A percentile compares a stretch with the other conserved stretches of the same genome.
Evolutionary conservation across 2,329 filamentous ascomycete genomes (phyloP).

Genomic region (Paraphaeosphaeria minitans): DNA sequence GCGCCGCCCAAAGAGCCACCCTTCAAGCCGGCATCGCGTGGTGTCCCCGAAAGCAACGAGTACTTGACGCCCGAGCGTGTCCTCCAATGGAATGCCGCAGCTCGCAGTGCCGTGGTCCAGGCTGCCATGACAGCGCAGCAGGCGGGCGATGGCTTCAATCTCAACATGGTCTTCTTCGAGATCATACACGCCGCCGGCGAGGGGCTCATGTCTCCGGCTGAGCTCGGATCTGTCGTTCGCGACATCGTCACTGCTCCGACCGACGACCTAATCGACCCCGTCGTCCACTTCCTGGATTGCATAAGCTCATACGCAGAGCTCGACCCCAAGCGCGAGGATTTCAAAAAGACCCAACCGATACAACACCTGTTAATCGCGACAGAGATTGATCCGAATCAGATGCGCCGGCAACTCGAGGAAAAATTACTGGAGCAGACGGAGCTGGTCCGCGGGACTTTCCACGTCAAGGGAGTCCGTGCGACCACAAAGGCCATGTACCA

Average conservation of each 20-base stretch:
- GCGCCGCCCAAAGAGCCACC: constrained; percentile 45
- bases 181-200: constrained; percentile 77
- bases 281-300: constrained; percentile 78
- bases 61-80: constrained; percentile 74
- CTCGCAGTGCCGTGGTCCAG: constrained; percentile 70
- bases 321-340: constrained; percentile 54
- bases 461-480: constrained; percentile 81
- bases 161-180: constrained; percentile 82
- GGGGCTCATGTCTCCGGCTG: constrained; percentile 66
- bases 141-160: constrained; percentile 69
- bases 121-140: constrained; percentile 67
- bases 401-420: constrained; percentile 84
- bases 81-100: constrained; percentile 68
- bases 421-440: constrained; percentile 75
- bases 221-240: constrained; percentile 74
- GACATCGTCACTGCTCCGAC: constrained; percentile 68
- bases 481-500: constrained; percentile 93
- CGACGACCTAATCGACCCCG: constrained; percentile 51
- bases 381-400: constrained; percentile 70
- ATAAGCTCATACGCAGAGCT: constrained; percentile 72
- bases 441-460: constrained; percentile 84
- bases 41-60: constrained; percentile 68
- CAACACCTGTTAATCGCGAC: constrained; percentile 73
- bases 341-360: constrained; percentile 59
- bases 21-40: constrained; percentile 17